A percentile compares a stretch with the other conserved stretches of the same genome.
phyloP scores from a whole-genome alignment of 148 eudicot species.

The Linanthus parryae region DNA sequence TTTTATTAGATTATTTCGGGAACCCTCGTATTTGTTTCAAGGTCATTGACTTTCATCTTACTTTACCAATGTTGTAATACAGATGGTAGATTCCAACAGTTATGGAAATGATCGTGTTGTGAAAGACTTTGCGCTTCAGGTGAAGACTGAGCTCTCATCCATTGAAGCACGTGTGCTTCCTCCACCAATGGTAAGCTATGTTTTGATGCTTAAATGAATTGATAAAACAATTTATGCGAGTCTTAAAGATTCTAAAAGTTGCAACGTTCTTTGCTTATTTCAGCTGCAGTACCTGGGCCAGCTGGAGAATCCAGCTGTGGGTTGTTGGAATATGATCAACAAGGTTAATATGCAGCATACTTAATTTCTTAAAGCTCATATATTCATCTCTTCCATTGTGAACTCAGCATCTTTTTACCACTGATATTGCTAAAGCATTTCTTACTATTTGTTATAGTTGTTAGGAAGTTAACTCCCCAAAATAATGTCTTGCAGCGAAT shows the following conservation, averaged over 20 bases:
- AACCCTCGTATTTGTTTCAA: too few relatives aligned
- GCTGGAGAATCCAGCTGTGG: conserved; percentile 47
- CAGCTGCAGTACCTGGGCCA: conserved; percentile 64
- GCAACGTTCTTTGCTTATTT: background rate
- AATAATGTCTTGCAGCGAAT: conserved; percentile 84
- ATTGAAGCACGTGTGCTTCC: conserved; percentile 79
- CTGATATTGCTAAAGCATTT: too few relatives aligned
- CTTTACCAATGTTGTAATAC: too few relatives aligned
- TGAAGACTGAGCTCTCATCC: conserved; percentile 26
- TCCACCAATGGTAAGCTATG: conserved; percentile 73
- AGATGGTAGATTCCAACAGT: conserved; percentile 49
- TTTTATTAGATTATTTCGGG: too few relatives aligned
- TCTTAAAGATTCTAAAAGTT: too few relatives aligned
- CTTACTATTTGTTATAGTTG: too few relatives aligned
- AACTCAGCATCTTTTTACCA: too few relatives aligned
- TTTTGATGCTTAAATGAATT: too few relatives aligned
- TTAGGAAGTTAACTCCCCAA: too few relatives aligned
- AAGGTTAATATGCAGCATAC: conserved; percentile 60
- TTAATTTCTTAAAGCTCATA: background rate
- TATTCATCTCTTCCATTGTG: background rate
- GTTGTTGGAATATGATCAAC: conserved; percentile 86
- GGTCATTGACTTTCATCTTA: too few relatives aligned
- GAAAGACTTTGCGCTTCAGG: conserved; percentile 60
- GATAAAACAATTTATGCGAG: too few relatives aligned
- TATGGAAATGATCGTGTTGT: conserved; percentile 35